These are phyloP conservation scores for Ceratocystis huliohia DNA, from an alignment of 2,329 filamentous ascomycete genomes.

Conservation along the genomic window DNA sequence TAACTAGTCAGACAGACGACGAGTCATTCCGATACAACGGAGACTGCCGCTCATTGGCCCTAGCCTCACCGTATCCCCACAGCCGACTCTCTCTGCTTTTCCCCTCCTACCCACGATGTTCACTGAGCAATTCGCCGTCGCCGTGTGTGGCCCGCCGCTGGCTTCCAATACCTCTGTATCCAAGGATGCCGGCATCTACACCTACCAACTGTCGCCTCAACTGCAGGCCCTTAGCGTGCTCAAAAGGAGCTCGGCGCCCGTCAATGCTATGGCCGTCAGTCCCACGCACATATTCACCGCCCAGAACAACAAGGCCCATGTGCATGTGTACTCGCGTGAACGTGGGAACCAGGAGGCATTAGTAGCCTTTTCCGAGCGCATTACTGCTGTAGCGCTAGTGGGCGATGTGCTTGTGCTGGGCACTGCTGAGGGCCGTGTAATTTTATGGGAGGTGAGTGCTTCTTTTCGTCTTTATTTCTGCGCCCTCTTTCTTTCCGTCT, in stretches of 20 bases:
- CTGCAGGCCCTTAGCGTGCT: slow-evolving; percentile 63
- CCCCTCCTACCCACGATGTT: slow-evolving; percentile 34
- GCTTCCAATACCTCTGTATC: slow-evolving; percentile 50
- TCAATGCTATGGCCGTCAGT: slow-evolving; percentile 68
- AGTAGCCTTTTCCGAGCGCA: slow-evolving; percentile 75
- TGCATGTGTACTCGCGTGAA: slow-evolving; percentile 79
- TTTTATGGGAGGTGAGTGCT: slow-evolving; percentile 74
- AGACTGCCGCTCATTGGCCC: slow-evolving; percentile 5
- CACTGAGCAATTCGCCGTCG: slow-evolving; percentile 47
- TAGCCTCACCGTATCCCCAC: neutral
- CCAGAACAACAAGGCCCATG: slow-evolving; percentile 78
- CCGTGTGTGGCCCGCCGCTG: slow-evolving; percentile 44
- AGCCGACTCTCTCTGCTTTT: no score
- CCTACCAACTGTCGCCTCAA: slow-evolving; percentile 68
- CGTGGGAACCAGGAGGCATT: slow-evolving; percentile 80
- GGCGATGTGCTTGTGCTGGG: slow-evolving; percentile 65
- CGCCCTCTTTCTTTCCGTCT: neutral
- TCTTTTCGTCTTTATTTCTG: slow-evolving; percentile 17
- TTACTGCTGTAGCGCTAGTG: slow-evolving; percentile 62
- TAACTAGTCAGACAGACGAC: no score
- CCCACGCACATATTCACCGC: slow-evolving; percentile 79
- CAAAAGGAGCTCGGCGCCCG: slow-evolving; percentile 81
- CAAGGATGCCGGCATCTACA: slow-evolving; percentile 77
- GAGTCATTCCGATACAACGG: neutral
- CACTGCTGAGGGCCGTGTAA: slow-evolving; percentile 70